Base-by-base conservation (phyloP, 441 rosid genomes). In the Aleurites moluccanus region DNA sequence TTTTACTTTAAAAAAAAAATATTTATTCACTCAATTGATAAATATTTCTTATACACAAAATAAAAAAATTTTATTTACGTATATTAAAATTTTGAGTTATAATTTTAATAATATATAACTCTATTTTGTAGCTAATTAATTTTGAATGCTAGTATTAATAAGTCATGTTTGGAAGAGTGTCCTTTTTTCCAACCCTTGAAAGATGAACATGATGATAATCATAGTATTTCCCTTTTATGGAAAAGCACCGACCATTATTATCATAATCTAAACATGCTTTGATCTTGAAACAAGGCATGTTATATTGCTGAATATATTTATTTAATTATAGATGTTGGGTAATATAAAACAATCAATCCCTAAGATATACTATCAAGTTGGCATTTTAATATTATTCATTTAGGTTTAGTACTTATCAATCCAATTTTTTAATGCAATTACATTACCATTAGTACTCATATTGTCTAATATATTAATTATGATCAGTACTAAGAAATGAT, bases 141-240 rank as follows among this genome's bases (percentile, higher is more conserved):
- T 38, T 38, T 38, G 40, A 38, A 38, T 38, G 40, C 40, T 38
- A 38, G 0, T 38, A 6, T 50, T 6, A 50, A 50, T 16, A 64
- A 40, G 6, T 23, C 20, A 23, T 66, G 55, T 49, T 28, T 16
- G 72, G 11, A 68, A 50, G 10, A 30, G 1, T 67, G 21, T 20
- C 8, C 7, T 50, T 52, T 61, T 60, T 20, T 30, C 68, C 68
- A 47, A 62, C 30, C 16, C 16, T 61, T 14, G 75, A 57, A 71
- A 57, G 66, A 20, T 69, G 21, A 55, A 20, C 1, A 14, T 28
- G 4, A 10, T 16, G 9, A 20, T 21, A 13, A 64, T 61, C 68
- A 45, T 61, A 72, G 68, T 72, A 72, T 27, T 59, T 72, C 20
- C 60, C 67, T 27, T 28, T 61, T 59, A 3, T 16, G 75, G 67